Evolutionary conservation across 768 basidiomycete genomes (phyloP).

Genomic region (Tremella mesenterica): DNA sequence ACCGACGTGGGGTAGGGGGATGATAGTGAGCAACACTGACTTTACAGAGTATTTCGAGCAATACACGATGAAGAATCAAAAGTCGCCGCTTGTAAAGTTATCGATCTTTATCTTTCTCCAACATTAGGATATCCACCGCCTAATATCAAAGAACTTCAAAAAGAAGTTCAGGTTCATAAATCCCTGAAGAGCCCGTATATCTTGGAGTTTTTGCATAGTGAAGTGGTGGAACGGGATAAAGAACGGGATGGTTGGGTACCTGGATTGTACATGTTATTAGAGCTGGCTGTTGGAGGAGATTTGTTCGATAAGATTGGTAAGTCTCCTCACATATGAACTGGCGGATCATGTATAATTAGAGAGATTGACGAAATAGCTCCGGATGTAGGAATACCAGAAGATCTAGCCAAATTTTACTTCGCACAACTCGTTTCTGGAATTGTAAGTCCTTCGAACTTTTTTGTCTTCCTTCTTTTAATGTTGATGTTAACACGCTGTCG

Average conservation of each 20-base stretch:
- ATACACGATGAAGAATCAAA: conserved; percentile 53
- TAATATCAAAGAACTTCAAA: conserved; percentile 69
- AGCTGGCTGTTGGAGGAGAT: conserved; percentile 87
- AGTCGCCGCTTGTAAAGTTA: conserved; percentile 81
- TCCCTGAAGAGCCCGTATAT: conserved; percentile 62
- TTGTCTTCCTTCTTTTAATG: background rate
- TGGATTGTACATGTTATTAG: conserved; percentile 85
- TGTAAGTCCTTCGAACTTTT: conserved; percentile 49
- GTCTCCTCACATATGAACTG: conserved; percentile 31
- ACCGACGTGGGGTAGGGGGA: background rate
- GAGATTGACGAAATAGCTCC: too few species aligned
- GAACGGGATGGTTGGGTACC: conserved; percentile 53
- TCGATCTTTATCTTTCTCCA: conserved; percentile 49
- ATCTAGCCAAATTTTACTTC: conserved; percentile 85
- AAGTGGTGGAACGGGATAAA: conserved; percentile 56
- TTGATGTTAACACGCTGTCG: too few species aligned
- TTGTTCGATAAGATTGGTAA: conserved; percentile 96
- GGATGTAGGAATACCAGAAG: conserved; percentile 75
- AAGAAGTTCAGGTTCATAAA: conserved; percentile 83
- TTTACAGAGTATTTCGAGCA: conserved; percentile 68
- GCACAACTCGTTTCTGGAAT: conserved; percentile 74
- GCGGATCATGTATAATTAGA: background rate
- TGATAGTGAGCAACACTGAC: conserved; percentile 1
- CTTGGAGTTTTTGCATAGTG: conserved; percentile 71
- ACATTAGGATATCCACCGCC: conserved; percentile 45